Base-by-base conservation (phyloP, 2,329 filamentous ascomycete genomes). In the Aspergillus hiratsukae region DNA sequence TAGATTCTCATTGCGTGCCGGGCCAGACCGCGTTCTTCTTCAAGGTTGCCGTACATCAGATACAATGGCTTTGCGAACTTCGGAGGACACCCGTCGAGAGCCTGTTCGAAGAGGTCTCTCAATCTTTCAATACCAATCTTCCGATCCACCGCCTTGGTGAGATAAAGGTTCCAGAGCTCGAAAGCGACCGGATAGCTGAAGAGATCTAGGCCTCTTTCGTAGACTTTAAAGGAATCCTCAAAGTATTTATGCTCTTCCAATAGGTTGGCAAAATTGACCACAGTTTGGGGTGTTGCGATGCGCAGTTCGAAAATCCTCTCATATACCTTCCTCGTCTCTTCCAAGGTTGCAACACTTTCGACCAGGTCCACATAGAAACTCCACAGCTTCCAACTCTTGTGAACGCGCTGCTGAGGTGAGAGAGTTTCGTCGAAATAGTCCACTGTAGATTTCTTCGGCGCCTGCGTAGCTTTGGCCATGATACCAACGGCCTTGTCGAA, bases 301-400 rank as follows among this genome's bases (percentile, higher is more conserved):
- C 93, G 90, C 58, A 99, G 86, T 75, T 99, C 95, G 71, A 99
- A 99, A 67, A 99, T 97, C 55, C 94, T 84, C 72, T 99, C 94
- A 74, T 99, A 99, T 1, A 97, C 87, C 72, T 91, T 93, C 72
- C 86, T 90, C 0, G 93, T 97, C 75, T 97, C 93, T 23, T 96
- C 91, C 17, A 99, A 76, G 0, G 89, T 90, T 59, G 89, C 88
- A 31, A 97, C 92, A 72, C 91, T 96, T 73, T 99, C 94, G 2
- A 99, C 92, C 1, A 99, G 83, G 72, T 99, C 94, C 43, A 99
- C 92, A 67, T 99, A 99, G 79, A 99, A 99, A 75, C 91, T 96
- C 94, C 94, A 99, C 10, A 99, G 78, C 73, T 97, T 99, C 94
- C 94, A 99, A 71, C 91, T 96, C 80, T 99, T 99, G 78, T 99